Base-by-base conservation (phyloP, 2,329 filamentous ascomycete genomes). In the Pseudocercospora fijiensis region DNA sequence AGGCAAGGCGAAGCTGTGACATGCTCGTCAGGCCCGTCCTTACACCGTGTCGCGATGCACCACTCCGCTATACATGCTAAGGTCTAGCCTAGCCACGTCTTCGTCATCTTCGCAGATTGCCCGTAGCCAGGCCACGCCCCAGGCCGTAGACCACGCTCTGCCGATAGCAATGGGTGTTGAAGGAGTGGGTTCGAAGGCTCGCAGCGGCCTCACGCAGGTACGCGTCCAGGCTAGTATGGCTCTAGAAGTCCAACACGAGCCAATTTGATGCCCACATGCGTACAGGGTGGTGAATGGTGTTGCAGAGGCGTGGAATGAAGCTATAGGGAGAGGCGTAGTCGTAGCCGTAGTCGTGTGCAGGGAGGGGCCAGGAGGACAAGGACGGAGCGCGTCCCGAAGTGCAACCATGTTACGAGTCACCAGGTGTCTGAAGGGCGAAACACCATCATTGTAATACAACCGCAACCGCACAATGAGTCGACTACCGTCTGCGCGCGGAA, bases 401-500 rank as follows among this genome's bases (percentile, higher is more conserved):
- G 33, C 10, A 37, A 37, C 33, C 33, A n/a, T 37, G 33, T 37
- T 37, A n/a, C n/a, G 33, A 37, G 33, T 37, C n/a, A n/a, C n/a
- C n/a, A n/a, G n/a, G 33, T 37, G 33, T 37, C 13, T 37, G 33
- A 37, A 37, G 33, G 33, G 33, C 33, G 13, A 37, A 37, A 16
- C 3, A 37, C 2, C 33, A 37, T 9, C 13, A 37, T 37, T 16
- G n/a, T 37, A n/a, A n/a, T n/a, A 37, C 33, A 16, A n/a, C 4
- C 13, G 18, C 37, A 41, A 13, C n/a, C 18, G 10, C 18, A 41
- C 64, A 26, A 60, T 66, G 10, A 74, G 71, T 60, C 67, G 68
- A 27, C 65, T 75, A 45, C 72, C 73, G 1, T 69, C 71, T 13
- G 62, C 64, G 28, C 69, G 71, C 20, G 61, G 63, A 24, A 61